These are phyloP conservation scores for Exophiala sp. DNA, from an alignment of 2,329 filamentous ascomycete genomes.

Conservation along the genomic window DNA sequence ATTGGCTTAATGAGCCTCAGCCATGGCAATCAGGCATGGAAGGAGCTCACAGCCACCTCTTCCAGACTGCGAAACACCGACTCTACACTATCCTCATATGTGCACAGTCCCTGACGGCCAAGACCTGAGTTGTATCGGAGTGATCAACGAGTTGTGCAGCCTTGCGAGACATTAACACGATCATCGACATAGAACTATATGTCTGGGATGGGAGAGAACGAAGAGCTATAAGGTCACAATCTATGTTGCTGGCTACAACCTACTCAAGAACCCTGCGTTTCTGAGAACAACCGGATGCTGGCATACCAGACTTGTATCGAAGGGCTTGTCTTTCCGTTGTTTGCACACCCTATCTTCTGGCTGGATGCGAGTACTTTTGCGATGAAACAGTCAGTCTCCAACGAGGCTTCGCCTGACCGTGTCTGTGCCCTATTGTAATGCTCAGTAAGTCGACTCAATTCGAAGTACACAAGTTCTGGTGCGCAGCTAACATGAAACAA, in stretches of 20 bases:
- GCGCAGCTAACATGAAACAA: constrained; percentile 1
- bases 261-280: constrained; percentile 52
- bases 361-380: constrained; percentile 45
- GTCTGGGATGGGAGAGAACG: constrained; percentile 46
- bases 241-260: constrained; percentile 52
- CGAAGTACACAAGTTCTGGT: too few relatives aligned
- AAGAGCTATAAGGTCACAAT: constrained; percentile 44
- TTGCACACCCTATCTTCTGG: constrained; percentile 46
- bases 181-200: too few relatives aligned
- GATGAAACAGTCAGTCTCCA: constrained; percentile 44
- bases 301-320: constrained; percentile 47
- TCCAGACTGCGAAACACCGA: constrained; percentile 41
- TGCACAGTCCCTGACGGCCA: too few relatives aligned
- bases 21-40: too few relatives aligned
- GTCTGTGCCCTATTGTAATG: constrained; percentile 42
- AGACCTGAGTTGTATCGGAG: too few relatives aligned
- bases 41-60: too few relatives aligned
- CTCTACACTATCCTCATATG: constrained; percentile 44
- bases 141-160: too few relatives aligned
- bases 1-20: constrained; percentile 33
- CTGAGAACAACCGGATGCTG: constrained; percentile 43
- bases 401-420: constrained; percentile 41
- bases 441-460: constrained; percentile 25
- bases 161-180: too few relatives aligned
- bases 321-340: constrained; percentile 43